Conservation (phyloP, 2,329 filamentous ascomycete genomes). For the Hypoxylon sp. region DNA sequence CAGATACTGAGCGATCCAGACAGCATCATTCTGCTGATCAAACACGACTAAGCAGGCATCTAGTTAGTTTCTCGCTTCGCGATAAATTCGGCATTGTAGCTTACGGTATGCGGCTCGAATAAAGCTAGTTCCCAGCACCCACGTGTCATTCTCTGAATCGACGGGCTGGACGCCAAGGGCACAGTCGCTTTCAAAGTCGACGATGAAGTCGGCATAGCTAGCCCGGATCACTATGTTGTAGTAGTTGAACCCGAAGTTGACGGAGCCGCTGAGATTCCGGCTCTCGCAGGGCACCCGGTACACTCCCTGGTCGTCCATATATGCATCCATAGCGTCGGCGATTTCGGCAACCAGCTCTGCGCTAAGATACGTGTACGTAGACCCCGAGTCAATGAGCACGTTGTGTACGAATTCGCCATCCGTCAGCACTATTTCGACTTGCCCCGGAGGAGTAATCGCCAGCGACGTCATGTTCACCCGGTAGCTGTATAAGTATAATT, state of each 20-base stretch:
- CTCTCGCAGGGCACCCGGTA: slow-evolving; percentile 50
- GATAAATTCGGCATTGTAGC: slow-evolving; percentile 12
- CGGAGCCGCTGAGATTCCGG: slow-evolving; percentile 50
- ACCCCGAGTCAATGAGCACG: slow-evolving; percentile 68
- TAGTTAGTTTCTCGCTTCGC: slow-evolving; percentile 9
- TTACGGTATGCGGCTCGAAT: slow-evolving; percentile 49
- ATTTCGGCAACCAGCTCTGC: slow-evolving; percentile 57
- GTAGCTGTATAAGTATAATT: slow-evolving; percentile 39
- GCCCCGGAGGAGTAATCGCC: slow-evolving; percentile 43
- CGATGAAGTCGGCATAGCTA: slow-evolving; percentile 54
- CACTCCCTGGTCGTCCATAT: slow-evolving; percentile 41
- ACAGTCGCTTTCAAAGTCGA: slow-evolving; percentile 47
- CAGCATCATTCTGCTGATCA: slow-evolving; percentile 49
- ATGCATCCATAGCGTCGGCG: slow-evolving; percentile 46
- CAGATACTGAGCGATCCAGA: slow-evolving; percentile 51
- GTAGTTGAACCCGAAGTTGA: slow-evolving; percentile 56
- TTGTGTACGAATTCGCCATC: slow-evolving; percentile 48
- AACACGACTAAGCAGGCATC: slow-evolving; percentile 46
- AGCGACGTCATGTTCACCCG: slow-evolving; percentile 51
- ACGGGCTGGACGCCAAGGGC: slow-evolving; percentile 49
- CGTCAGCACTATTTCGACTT: slow-evolving; percentile 41
- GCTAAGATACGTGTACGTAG: slow-evolving; percentile 69
- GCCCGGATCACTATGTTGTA: slow-evolving; percentile 54
- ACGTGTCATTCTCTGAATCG: slow-evolving; percentile 43
- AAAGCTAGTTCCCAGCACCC: slow-evolving; percentile 51